Conservation (phyloP, 768 basidiomycete genomes). For the Sarcodon aspratus region DNA sequence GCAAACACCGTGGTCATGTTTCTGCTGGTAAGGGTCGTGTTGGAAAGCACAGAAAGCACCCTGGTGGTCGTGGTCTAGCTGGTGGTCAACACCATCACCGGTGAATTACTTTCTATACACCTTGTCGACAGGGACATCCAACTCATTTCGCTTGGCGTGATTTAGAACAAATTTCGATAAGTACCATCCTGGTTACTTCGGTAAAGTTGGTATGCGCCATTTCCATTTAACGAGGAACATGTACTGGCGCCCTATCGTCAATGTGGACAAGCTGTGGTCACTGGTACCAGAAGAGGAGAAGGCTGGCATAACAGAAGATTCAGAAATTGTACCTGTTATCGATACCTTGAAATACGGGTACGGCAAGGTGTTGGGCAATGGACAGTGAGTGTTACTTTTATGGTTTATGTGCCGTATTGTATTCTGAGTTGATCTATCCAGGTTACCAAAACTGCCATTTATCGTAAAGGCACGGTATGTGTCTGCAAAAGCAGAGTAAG, state of each 20-base stretch:
- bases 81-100: constrained; percentile 99
- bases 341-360: constrained; percentile 79
- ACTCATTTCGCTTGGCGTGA: background rate
- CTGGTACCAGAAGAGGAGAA: constrained; percentile 83
- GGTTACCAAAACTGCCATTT: constrained; percentile 84
- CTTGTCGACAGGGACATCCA: background rate
- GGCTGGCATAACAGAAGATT: constrained; percentile 58
- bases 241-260: constrained; percentile 92
- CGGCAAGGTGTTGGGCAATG: constrained; percentile 93
- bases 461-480: constrained; percentile 98
- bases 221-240: constrained; percentile 92
- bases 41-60: constrained; percentile 99
- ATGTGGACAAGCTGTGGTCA: constrained; percentile 95
- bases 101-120: constrained; percentile 31
- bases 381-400: constrained; percentile 42
- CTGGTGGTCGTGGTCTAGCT: constrained; percentile 99
- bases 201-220: constrained; percentile 99
- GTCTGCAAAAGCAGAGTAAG: constrained; percentile 73
- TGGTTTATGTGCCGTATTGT: constrained; percentile 1
- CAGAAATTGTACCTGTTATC: constrained; percentile 88
- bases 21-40: constrained; percentile 99
- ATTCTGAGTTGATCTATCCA: constrained; percentile 11
- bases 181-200: constrained; percentile 99
- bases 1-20: constrained; percentile 99
- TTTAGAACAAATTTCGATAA: constrained; percentile 92